These are phyloP conservation scores for Hymenoscyphus linearis DNA, from an alignment of 2,329 filamentous ascomycete species.

Conservation along the genomic window DNA sequence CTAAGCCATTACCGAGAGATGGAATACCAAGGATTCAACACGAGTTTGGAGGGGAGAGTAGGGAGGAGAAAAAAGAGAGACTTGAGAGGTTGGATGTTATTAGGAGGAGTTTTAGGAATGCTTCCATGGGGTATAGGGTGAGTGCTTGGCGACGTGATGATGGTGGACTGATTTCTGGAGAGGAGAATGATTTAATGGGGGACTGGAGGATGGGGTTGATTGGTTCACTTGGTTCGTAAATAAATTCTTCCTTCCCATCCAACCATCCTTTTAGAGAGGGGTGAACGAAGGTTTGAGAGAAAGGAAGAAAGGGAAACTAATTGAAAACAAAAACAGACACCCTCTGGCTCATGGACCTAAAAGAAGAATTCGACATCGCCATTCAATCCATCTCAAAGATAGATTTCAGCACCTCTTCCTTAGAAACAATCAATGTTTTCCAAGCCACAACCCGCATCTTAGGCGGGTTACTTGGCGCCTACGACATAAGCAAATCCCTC, in stretches of 20 bases:
- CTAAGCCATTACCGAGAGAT: not conserved
- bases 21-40: slow-evolving; percentile 23
- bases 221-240: slow-evolving; percentile 49
- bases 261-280: not conserved
- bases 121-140: slow-evolving; percentile 77
- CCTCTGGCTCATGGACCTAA: slow-evolving; percentile 77
- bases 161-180: slow-evolving; percentile 62
- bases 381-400: slow-evolving; percentile 63
- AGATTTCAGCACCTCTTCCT: slow-evolving; percentile 22
- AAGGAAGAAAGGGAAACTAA: not conserved
- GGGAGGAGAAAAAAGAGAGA: slow-evolving; percentile 9
- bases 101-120: slow-evolving; percentile 8
- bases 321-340: slow-evolving; percentile 47
- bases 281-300: not conserved
- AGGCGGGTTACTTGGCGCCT: slow-evolving; percentile 34
- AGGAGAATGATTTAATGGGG: slow-evolving; percentile 72
- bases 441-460: slow-evolving; percentile 37
- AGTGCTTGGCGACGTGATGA: slow-evolving; percentile 82
- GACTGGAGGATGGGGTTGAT: slow-evolving; percentile 86
- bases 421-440: slow-evolving; percentile 29
- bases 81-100: slow-evolving; percentile 12
- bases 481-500: slow-evolving; percentile 23
- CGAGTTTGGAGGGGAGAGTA: slow-evolving; percentile 12
- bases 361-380: slow-evolving; percentile 61
- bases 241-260: too few species aligned